Evolutionary conservation across 805 yeast genomes (phyloP), one percentile per base, ranked within the genome.

Genomic region (Saccharomycopsis oosterbeekiorum): DNA sequence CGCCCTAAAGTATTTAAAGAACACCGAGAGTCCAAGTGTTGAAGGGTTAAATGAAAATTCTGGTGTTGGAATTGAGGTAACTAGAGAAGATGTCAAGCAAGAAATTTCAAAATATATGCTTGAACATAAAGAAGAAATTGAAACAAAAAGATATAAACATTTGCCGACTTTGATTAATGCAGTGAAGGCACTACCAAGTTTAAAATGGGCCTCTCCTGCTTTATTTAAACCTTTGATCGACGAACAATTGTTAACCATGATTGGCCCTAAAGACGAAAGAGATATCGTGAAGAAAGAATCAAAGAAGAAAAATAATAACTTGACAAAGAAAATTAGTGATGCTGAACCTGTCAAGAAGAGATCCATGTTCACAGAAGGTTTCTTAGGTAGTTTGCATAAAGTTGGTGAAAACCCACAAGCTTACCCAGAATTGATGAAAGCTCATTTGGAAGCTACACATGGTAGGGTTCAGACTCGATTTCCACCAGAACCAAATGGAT

Each of bases 401-500:
- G 91, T 97, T 29, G 98, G 97, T 67, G 97, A 86, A 72, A 93
- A 93, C 72, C 92, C 93, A 42, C 99, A 94, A 77, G 86, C 82
- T 66, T 86, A 79, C 73, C 94, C 96, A 41, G 96, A 90, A 70
- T 78, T 89, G 62, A 85, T 89, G 87, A 78, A 79, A 65, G 86
- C 83, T 66, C 99, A 94, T 73, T 78, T 90, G 68, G 82, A 80
- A 61, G 83, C 83, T 66, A 89, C 96, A 40, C 80, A 82, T 43
- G 96, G 97, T 56, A 80, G 81, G 70, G 98, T 93, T 36, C 84
- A 82, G 68, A 94, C 99, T 2, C 84, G 99, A 72, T 94, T 94
- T 76, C 99, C 99, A 56, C 99, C 99, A 5, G 99, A 94, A 76
- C 99, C 99, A 51, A 93, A 96, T 75, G 99, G 99, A 68, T 94